These are phyloP conservation scores for Eimeria acervulina DNA, from an alignment of 169 alveolate genomes.

Conservation along the genomic window DNA sequence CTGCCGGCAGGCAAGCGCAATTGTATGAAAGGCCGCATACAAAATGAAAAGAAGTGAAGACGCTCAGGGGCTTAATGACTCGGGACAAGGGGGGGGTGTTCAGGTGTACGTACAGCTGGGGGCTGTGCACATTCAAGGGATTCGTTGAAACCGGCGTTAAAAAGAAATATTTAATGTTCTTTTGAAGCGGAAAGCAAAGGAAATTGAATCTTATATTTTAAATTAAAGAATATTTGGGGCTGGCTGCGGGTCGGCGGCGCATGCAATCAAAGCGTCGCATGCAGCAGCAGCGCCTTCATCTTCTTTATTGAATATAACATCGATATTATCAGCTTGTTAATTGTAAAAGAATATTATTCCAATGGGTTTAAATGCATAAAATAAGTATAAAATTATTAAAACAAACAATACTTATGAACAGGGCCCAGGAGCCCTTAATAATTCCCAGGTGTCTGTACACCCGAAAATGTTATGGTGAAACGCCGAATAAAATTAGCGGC, in stretches of 20 bases:
- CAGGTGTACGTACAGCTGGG: neutral
- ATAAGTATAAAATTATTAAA: too few relatives aligned
- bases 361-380: too few relatives aligned
- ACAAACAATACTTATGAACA: too few relatives aligned
- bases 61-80: neutral
- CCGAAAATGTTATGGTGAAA: neutral
- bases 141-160: neutral
- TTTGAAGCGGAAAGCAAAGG: neutral
- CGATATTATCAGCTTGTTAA: too few relatives aligned
- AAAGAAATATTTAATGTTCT: neutral
- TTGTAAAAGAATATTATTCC: too few relatives aligned
- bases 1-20: neutral
- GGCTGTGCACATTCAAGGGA: neutral
- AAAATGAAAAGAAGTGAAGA: neutral
- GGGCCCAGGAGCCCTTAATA: too few relatives aligned
- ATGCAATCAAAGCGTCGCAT: neutral
- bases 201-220: neutral
- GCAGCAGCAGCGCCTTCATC: neutral
- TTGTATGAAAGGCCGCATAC: neutral
- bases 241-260: neutral
- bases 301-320: too few relatives aligned
- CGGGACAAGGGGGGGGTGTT: constrained; percentile 10
- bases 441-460: neutral
- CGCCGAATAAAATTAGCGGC: too few relatives aligned
- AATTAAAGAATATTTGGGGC: neutral